Evolutionary conservation across 2,329 filamentous ascomycete species (phyloP).

Genomic region (Aspergillus tanneri): DNA sequence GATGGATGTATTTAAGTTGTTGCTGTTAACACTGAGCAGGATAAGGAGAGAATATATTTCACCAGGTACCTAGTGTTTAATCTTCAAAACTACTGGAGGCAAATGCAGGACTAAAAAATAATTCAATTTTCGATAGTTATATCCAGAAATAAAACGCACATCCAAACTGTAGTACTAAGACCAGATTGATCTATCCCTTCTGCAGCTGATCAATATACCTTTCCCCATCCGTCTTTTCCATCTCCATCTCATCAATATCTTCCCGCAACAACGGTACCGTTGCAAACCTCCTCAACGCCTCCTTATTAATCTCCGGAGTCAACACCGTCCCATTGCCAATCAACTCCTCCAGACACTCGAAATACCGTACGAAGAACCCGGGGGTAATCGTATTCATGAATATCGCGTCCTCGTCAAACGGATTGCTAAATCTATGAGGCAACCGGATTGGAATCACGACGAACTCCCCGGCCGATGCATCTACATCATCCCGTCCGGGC

Average conservation of each 20-base stretch:
- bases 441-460: slow-evolving; percentile 55
- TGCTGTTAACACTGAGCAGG: no score
- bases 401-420: slow-evolving; percentile 53
- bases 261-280: slow-evolving; percentile 40
- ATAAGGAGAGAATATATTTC: background rate
- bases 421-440: slow-evolving; percentile 58
- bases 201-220: no score
- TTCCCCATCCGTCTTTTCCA: slow-evolving; percentile 12
- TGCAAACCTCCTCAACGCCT: slow-evolving; percentile 53
- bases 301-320: slow-evolving; percentile 50
- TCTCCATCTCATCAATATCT: slow-evolving; percentile 5
- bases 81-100: no score
- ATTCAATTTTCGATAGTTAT: no score
- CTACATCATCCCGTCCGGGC: slow-evolving; percentile 45
- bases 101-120: no score
- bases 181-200: no score
- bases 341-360: slow-evolving; percentile 52
- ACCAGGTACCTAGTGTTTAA: background rate
- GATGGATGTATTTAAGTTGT: no score
- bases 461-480: slow-evolving; percentile 55
- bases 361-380: slow-evolving; percentile 59
- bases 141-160: no score
- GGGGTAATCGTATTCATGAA: slow-evolving; percentile 61
- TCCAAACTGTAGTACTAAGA: no score
- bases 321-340: slow-evolving; percentile 46